Base-by-base conservation (phyloP, 2,329 filamentous ascomycete genomes). In the Clonostachys chloroleuca region DNA sequence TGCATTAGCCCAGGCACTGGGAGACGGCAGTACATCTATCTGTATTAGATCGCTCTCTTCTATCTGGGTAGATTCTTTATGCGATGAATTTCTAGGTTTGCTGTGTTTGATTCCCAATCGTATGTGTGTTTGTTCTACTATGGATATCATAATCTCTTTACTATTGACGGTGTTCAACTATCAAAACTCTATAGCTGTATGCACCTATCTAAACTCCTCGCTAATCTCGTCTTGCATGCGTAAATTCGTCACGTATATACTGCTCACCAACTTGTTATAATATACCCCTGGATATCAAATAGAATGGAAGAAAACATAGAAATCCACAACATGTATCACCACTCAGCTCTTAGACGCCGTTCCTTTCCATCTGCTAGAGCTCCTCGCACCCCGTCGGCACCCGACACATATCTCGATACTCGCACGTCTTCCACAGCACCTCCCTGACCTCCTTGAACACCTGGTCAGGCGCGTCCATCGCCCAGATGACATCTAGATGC, bases 401-500 rank as follows among this genome's bases (percentile, higher is more conserved):
- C 24, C 82, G 75, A 58, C 86, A 92, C 18, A 67, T 47, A 12
- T 72, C 70, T 45, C 81, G 65, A 30, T 55, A 71, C 42, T 81
- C 35, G 69, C 83, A 72, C 2, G 89, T 95, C 64, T 84, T 84
- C 92, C 92, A 96, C 12, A 96, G 65, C 13, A 95, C 85, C 57
- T 92, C 85, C 33, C 83, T 78, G 1, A 96, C 72, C 67, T 95
- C 92, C 48, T 73, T 76, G 6, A 92, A 94, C 1, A 96, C 88
- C 62, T 92, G 81, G 43, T 92, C 84, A 14, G 91, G 81, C 0
- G 84, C 83, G 59, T 96, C 91, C 75, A 96, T 89, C 0, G 92
- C 91, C 92, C 92, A 96, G 36, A 97, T 83, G 2, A 96, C 89
- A 67, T 96, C 92, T 5, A 97, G 76, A 66, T 97, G 92, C 68